phyloP scores from a whole-genome alignment of 2,329 filamentous ascomycete genomes.

The Sclerotinia spermophila region DNA sequence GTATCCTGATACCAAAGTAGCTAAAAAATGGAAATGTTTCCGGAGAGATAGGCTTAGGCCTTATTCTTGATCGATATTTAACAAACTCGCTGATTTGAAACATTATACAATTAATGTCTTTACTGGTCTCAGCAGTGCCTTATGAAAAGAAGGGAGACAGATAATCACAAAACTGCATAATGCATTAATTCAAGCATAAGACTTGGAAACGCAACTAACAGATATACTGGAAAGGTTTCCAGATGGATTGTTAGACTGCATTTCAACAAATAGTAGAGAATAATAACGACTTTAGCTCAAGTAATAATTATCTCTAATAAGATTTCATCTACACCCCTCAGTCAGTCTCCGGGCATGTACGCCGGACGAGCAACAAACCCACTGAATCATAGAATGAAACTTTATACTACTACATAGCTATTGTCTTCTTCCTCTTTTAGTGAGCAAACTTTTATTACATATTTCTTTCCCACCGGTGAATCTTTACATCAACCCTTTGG shows the following conservation, averaged over 20 bases:
- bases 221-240: neutral
- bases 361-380: neutral
- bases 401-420: neutral
- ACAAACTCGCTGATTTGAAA: neutral
- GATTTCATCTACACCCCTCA: neutral
- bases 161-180: neutral
- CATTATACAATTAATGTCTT: neutral
- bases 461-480: neutral
- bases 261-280: neutral
- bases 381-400: neutral
- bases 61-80: neutral
- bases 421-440: neutral
- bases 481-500: neutral
- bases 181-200: neutral
- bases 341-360: neutral
- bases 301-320: neutral
- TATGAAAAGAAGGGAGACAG: neutral
- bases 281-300: neutral
- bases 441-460: neutral
- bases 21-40: neutral
- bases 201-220: neutral
- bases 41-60: neutral
- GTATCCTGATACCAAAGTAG: neutral
- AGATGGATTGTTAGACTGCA: neutral
- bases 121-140: neutral